Conservation (phyloP, 1,284 basidiomycete genomes). For the Puccinia brachypodii region DNA sequence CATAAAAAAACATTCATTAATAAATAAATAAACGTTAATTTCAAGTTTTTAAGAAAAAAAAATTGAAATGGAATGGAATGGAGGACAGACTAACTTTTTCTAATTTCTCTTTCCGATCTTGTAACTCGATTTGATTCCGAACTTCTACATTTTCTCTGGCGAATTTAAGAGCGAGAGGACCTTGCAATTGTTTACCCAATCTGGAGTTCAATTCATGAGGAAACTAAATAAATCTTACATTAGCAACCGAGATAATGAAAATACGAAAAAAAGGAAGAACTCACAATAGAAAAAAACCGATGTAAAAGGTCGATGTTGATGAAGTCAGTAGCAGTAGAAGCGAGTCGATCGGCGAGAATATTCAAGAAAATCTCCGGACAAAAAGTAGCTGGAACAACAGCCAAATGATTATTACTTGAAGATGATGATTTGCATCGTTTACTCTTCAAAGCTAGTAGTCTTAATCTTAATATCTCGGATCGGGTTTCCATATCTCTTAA, state of each 20-base stretch:
- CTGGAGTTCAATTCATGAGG: conserved; percentile 64
- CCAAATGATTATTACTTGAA: conserved; percentile 55
- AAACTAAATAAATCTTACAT: conserved; percentile 58
- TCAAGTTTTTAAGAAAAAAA: no score
- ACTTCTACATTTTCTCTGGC: conserved; percentile 90
- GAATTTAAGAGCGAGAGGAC: conserved; percentile 79
- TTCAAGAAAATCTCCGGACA: conserved; percentile 97
- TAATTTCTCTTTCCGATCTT: conserved; percentile 96
- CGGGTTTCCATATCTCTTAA: conserved; percentile 58
- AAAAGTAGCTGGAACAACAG: conserved; percentile 80
- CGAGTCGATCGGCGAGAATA: conserved; percentile 94
- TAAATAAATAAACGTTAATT: background rate
- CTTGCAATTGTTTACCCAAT: conserved; percentile 84
- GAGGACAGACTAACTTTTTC: conserved; percentile 68
- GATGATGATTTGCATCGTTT: conserved; percentile 70
- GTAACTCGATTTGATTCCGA: conserved; percentile 83
- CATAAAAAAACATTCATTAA: background rate
- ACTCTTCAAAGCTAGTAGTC: conserved; percentile 78
- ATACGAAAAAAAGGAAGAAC: background rate
- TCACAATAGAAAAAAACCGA: conserved; percentile 14
- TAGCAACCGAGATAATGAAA: background rate
- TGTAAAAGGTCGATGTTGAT: conserved; percentile 64
- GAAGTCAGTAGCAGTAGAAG: conserved; percentile 95
- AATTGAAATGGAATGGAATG: background rate
- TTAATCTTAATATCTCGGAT: conserved; percentile 76